Evolutionary conservation across 768 basidiomycete species (phyloP).

Genomic region (Panus rudis): DNA sequence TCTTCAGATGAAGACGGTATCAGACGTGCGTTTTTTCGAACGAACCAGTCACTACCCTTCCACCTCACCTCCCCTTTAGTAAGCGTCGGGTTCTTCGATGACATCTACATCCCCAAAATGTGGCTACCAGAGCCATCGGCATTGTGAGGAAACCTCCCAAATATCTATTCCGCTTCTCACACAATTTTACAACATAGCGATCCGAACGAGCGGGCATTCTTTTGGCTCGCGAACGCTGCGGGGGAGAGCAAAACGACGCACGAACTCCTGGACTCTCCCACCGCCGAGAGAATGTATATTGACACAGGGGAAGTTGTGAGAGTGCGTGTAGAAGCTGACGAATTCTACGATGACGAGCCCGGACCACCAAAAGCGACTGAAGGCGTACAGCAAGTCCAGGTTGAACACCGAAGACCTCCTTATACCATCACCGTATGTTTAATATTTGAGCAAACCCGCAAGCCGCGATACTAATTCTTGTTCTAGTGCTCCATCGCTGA

Average conservation of each 20-base stretch:
- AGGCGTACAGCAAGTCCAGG: slow-evolving; percentile 49
- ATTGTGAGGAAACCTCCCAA: slow-evolving; percentile 71
- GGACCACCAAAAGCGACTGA: slow-evolving; percentile 73
- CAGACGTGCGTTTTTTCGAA: slow-evolving; percentile 47
- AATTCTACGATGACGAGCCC: slow-evolving; percentile 82
- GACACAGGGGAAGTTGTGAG: slow-evolving; percentile 72
- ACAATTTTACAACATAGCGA: slow-evolving; percentile 39
- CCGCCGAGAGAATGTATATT: slow-evolving; percentile 70
- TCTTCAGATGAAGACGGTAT: slow-evolving; percentile 83
- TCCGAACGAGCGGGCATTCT: slow-evolving; percentile 74
- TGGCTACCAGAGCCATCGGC: slow-evolving; percentile 78
- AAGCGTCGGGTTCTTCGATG: slow-evolving; percentile 87
- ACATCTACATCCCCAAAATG: slow-evolving; percentile 75
- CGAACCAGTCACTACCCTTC: neutral
- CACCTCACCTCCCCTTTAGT: too few relatives aligned
- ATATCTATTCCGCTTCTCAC: neutral
- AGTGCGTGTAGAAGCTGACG: slow-evolving; percentile 72
- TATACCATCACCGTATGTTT: slow-evolving; percentile 63
- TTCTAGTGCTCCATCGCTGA: slow-evolving; percentile 73
- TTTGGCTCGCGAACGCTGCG: slow-evolving; percentile 69
- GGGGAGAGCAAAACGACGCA: slow-evolving; percentile 44
- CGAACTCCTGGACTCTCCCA: slow-evolving; percentile 64
- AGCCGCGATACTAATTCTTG: neutral
- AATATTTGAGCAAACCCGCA: neutral
- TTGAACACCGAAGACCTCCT: slow-evolving; percentile 46